These are phyloP conservation scores for Ophiobolus disseminans DNA, from an alignment of 2,329 filamentous ascomycete genomes.

Conservation along the genomic window DNA sequence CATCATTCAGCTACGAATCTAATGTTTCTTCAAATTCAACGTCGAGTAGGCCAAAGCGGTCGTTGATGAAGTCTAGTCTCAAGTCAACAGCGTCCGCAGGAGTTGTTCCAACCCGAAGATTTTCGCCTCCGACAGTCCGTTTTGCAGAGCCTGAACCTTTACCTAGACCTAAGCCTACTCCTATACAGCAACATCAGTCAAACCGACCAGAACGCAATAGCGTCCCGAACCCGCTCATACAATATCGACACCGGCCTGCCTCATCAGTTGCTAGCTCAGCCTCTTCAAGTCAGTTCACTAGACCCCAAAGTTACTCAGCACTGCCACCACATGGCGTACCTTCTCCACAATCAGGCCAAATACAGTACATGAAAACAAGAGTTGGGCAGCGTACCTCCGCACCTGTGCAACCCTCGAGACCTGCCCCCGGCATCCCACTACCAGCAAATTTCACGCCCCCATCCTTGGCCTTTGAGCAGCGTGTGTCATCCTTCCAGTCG, in stretches of 20 bases:
- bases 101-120: slow-evolving; percentile 16
- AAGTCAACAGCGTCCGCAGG: slow-evolving; percentile 25
- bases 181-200: slow-evolving; percentile 7
- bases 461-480: slow-evolving; percentile 11
- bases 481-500: slow-evolving; percentile 32
- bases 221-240: slow-evolving; percentile 11
- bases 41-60: slow-evolving; percentile 15
- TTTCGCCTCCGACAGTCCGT: slow-evolving; percentile 31
- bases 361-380: slow-evolving; percentile 9
- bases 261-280: slow-evolving; percentile 10
- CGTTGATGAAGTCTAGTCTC: slow-evolving; percentile 30
- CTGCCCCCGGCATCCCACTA: slow-evolving; percentile 18
- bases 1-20: slow-evolving; percentile 22
- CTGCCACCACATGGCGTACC: slow-evolving; percentile 12
- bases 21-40: slow-evolving; percentile 22
- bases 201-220: slow-evolving; percentile 9
- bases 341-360: slow-evolving; percentile 9
- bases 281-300: slow-evolving; percentile 9
- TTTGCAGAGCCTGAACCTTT: slow-evolving; percentile 30
- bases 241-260: slow-evolving; percentile 10
- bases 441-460: slow-evolving; percentile 26
- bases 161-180: slow-evolving; percentile 6
- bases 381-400: slow-evolving; percentile 22
- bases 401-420: slow-evolving; percentile 9
- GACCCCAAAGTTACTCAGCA: slow-evolving; percentile 8